These are phyloP conservation scores for Microthlaspi erraticum DNA, from an alignment of 345 rosid species.

Conservation along the genomic window DNA sequence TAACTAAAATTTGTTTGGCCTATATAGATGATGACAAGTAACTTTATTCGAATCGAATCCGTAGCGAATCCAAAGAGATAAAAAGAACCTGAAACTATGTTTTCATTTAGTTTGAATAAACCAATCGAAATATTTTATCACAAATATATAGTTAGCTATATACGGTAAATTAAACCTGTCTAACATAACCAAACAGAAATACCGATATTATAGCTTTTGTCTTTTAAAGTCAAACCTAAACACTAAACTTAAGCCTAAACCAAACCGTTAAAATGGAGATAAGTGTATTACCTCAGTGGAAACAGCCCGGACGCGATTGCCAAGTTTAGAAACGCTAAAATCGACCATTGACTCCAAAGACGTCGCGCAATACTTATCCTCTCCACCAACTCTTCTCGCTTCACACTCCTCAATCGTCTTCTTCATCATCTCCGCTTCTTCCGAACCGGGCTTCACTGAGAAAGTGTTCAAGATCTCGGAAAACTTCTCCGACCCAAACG, in stretches of 20 bases:
- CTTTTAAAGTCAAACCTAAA: no score
- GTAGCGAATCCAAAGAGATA: no score
- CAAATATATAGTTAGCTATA: no score
- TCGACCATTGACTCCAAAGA: constrained; percentile 88
- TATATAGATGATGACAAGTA: no score
- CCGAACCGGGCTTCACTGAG: constrained; percentile 63
- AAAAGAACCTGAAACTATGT: no score
- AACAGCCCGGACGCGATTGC: constrained; percentile 53
- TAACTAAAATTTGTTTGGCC: no score
- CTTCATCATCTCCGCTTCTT: constrained; percentile 68
- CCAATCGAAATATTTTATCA: no score
- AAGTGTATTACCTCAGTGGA: constrained; percentile 61
- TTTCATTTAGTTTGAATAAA: no score
- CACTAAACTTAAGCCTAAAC: no score
- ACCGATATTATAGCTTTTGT: no score
- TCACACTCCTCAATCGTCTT: constrained; percentile 75
- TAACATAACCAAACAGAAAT: background rate
- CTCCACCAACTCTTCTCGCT: constrained; percentile 62
- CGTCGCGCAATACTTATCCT: constrained; percentile 80
- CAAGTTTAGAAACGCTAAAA: constrained; percentile 69
- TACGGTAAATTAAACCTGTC: no score
- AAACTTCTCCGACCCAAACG: constrained; percentile 68
- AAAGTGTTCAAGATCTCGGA: constrained; percentile 56
- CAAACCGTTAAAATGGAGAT: background rate
- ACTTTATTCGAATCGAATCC: no score